These are phyloP conservation scores for Mucor sp. DNA, from an alignment of 371 early-diverging fungal species.

Conservation along the genomic window DNA sequence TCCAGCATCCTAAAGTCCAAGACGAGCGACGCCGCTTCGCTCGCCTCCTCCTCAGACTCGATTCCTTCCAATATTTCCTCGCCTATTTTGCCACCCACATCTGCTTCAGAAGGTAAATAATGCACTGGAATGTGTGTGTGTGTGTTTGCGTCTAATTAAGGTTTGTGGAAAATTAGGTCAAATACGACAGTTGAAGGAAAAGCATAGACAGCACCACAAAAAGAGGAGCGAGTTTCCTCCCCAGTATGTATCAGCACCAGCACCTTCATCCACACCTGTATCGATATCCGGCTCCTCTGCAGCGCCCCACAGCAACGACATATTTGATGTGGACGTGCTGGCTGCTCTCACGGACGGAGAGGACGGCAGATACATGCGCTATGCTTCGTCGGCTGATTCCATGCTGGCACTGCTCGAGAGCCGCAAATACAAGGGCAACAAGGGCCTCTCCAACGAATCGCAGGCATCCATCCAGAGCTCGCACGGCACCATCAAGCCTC, in stretches of 20 bases:
- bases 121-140: not conserved
- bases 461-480: conserved; percentile 13
- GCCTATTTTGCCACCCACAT: not conserved
- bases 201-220: not conserved
- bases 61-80: not conserved
- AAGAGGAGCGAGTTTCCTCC: conserved; percentile 7
- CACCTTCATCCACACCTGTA: not conserved
- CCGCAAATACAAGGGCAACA: conserved; percentile 57
- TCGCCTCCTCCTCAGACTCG: not conserved
- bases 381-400: conserved; percentile 77
- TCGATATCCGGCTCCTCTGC: not conserved
- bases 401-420: conserved; percentile 73
- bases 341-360: conserved; percentile 61
- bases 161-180: not conserved
- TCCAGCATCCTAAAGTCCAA: not conserved
- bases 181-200: not conserved
- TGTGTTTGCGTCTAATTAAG: not conserved
- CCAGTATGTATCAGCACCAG: conserved; percentile 9
- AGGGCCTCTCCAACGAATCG: conserved; percentile 2
- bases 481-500: not conserved
- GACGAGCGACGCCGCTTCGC: not conserved
- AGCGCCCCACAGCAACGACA: not conserved
- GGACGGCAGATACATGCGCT: conserved; percentile 73
- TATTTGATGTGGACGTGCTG: conserved; percentile 62
- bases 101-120: conserved; percentile 11